A percentile compares a stretch with the other conserved stretches of the same genome.
phyloP scores from a whole-genome alignment of 106 monocot genomes.

The Posidonia australis region DNA sequence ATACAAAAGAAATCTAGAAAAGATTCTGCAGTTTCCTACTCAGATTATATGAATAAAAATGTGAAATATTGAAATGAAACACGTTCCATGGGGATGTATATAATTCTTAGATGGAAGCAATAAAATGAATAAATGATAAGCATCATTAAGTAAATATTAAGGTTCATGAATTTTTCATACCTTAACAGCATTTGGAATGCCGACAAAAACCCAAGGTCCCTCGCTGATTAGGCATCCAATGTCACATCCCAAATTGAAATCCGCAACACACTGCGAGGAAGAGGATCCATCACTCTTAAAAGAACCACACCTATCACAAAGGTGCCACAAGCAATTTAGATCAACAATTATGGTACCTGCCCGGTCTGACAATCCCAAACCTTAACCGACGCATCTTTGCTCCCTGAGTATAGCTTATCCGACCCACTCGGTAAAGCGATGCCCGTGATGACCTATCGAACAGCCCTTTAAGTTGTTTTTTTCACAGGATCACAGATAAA shows the following conservation, averaged over 20 bases:
- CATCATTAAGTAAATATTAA: neutral
- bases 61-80: too few species aligned
- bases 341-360: slow-evolving; percentile 33
- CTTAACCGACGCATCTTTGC: slow-evolving; percentile 72
- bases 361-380: slow-evolving; percentile 94
- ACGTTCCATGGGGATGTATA: too few species aligned
- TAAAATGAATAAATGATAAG: neutral
- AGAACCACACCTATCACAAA: neutral
- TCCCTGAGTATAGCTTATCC: slow-evolving; percentile 87
- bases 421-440: slow-evolving; percentile 85
- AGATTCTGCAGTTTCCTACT: neutral
- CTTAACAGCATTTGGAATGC: slow-evolving; percentile 73
- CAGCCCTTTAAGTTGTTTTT: slow-evolving; percentile 3
- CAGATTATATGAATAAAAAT: too few species aligned
- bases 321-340: neutral
- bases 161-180: slow-evolving; percentile 17
- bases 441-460: slow-evolving; percentile 60
- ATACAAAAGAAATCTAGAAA: neutral
- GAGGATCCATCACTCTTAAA: neutral
- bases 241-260: slow-evolving; percentile 64
- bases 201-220: slow-evolving; percentile 90
- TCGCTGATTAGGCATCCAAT: slow-evolving; percentile 93
- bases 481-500: neutral
- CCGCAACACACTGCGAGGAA: slow-evolving; percentile 45
- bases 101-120: too few species aligned